A percentile compares a stretch with the other conserved stretches of the same genome.
Conservation (phyloP, 106 monocot species). For the Dendrobium chrysotoxum region DNA sequence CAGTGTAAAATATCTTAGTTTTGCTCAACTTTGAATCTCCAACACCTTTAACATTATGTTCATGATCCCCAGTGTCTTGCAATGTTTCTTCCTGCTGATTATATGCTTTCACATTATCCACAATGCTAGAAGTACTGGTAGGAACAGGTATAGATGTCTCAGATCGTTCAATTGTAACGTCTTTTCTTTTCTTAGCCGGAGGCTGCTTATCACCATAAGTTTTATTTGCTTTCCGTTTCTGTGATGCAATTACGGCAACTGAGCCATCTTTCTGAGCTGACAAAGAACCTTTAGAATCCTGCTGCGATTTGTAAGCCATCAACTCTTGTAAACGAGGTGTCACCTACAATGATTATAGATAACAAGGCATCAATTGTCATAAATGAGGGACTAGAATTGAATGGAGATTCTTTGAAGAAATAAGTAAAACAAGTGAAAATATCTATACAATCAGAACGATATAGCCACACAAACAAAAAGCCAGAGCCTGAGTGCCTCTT, state of each 20-base stretch:
- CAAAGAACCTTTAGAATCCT: slow-evolving; percentile 40
- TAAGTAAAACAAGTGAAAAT: slow-evolving; percentile 9
- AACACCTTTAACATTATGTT: slow-evolving; percentile 2
- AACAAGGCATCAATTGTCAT: neutral
- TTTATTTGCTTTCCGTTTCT: slow-evolving; percentile 66
- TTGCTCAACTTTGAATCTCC: slow-evolving; percentile 27
- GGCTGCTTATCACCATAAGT: slow-evolving; percentile 30
- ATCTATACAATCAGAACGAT: neutral
- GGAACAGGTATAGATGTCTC: slow-evolving; percentile 15
- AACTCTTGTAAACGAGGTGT: slow-evolving; percentile 80
- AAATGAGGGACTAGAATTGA: neutral
- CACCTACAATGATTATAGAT: slow-evolving; percentile 37
- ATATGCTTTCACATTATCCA: slow-evolving; percentile 1
- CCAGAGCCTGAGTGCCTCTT: no score
- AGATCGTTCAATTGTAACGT: slow-evolving; percentile 10
- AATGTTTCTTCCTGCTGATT: slow-evolving; percentile 13
- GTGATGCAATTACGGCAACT: slow-evolving; percentile 18
- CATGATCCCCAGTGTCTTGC: slow-evolving; percentile 8
- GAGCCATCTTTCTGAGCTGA: slow-evolving; percentile 25
- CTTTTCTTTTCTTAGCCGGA: slow-evolving; percentile 64
- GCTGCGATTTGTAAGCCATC: slow-evolving; percentile 52
- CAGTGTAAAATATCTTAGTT: slow-evolving; percentile 44
- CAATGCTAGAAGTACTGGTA: slow-evolving; percentile 5
- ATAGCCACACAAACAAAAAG: no score
- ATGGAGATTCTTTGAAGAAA: neutral